These are phyloP conservation scores for Tagetes patula DNA, from an alignment of 129 eudicot species.

Conservation along the genomic window DNA sequence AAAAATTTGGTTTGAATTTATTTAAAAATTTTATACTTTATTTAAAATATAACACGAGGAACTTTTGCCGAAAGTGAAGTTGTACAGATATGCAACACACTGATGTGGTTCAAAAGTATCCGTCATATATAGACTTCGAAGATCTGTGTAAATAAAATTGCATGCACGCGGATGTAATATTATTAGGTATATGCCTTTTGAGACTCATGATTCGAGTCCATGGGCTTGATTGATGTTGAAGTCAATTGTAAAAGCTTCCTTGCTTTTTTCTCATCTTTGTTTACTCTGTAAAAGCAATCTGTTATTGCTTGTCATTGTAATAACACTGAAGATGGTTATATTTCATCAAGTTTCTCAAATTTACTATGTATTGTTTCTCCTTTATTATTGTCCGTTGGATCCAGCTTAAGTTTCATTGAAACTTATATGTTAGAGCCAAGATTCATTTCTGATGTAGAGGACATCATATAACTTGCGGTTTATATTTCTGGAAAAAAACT, in stretches of 20 bases:
- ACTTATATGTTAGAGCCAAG: neutral
- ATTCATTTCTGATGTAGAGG: too few species aligned
- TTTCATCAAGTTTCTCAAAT: constrained; percentile 25
- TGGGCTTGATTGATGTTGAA: constrained; percentile 29
- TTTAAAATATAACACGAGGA: constrained; percentile 27
- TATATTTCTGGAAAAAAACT: too few species aligned
- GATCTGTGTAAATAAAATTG: constrained; percentile 41
- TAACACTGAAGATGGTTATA: constrained; percentile 25
- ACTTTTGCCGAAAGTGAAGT: constrained; percentile 57
- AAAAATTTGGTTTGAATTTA: constrained; percentile 12
- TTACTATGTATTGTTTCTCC: neutral
- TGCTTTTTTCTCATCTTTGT: constrained; percentile 27
- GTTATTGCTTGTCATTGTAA: constrained; percentile 30
- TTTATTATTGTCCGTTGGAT: too few species aligned
- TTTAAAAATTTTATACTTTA: constrained; percentile 2
- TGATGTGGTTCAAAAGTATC: constrained; percentile 42
- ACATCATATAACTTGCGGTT: too few species aligned
- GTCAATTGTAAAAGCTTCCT: constrained; percentile 35
- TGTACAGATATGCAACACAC: constrained; percentile 84
- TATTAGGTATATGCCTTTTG: constrained; percentile 40
- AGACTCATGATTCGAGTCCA: constrained; percentile 49
- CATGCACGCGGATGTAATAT: constrained; percentile 18
- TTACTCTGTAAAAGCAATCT: constrained; percentile 22
- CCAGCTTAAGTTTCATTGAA: too few species aligned
- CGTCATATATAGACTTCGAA: constrained; percentile 28